A percentile compares a stretch with the other conserved stretches of the same genome.
Conservation (phyloP, 2,329 filamentous ascomycete genomes). For the Aspergillus awamori region DNA sequence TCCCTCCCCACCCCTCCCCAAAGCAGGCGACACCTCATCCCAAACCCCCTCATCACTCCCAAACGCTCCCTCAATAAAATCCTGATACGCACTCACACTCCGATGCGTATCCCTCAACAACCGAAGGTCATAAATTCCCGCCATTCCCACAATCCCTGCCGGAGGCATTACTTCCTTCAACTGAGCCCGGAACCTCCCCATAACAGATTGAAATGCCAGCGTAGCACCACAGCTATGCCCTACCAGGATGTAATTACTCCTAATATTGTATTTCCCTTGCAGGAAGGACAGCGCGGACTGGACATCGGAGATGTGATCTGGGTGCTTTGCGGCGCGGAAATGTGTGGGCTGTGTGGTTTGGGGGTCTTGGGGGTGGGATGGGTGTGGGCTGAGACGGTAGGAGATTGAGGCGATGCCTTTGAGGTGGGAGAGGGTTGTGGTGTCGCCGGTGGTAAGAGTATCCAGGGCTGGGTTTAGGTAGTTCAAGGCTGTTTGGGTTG, state of each 20-base stretch:
- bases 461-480: slow-evolving; percentile 40
- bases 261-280: slow-evolving; percentile 44
- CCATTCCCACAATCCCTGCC: slow-evolving; percentile 44
- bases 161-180: neutral
- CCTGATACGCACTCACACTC: slow-evolving; percentile 40
- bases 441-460: slow-evolving; percentile 31
- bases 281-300: slow-evolving; percentile 44
- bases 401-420: slow-evolving; percentile 49
- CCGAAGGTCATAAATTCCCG: slow-evolving; percentile 50
- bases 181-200: slow-evolving; percentile 32
- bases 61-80: slow-evolving; percentile 48
- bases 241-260: slow-evolving; percentile 45
- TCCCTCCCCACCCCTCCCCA: slow-evolving; percentile 31
- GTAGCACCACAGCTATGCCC: slow-evolving; percentile 54
- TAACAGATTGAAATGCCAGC: slow-evolving; percentile 48
- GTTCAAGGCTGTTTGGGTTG: slow-evolving; percentile 39
- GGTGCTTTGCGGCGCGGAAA: slow-evolving; percentile 44
- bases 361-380: slow-evolving; percentile 42
- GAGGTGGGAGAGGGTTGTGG: slow-evolving; percentile 30
- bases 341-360: slow-evolving; percentile 30
- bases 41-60: slow-evolving; percentile 41
- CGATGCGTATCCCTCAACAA: slow-evolving; percentile 38
- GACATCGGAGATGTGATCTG: slow-evolving; percentile 50
- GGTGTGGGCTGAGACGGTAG: slow-evolving; percentile 51
- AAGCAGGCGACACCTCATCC: slow-evolving; percentile 45